These are phyloP conservation scores for Trichophyton simii DNA, from an alignment of 2,329 filamentous ascomycete species.

Conservation along the genomic window DNA sequence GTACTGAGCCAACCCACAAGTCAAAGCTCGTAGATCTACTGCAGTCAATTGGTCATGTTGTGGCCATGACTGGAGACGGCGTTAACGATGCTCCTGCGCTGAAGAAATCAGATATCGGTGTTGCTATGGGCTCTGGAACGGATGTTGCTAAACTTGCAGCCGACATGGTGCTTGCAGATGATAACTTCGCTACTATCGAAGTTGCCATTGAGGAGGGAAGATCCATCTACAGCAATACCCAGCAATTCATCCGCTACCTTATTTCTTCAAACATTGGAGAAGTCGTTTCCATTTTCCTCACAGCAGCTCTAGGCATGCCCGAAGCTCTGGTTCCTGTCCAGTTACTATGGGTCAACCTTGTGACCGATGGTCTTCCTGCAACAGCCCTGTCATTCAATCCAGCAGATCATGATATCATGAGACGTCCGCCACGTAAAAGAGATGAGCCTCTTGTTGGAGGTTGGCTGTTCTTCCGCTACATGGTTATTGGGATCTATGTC, in stretches of 20 bases:
- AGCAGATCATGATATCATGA: conserved; percentile 97
- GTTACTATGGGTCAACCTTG: conserved; percentile 95
- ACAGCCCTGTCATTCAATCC: conserved; percentile 97
- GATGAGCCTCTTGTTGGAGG: conserved; percentile 86
- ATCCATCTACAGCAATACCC: conserved; percentile 99
- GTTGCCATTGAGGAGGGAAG: conserved; percentile 91
- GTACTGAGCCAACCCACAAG: conserved; percentile 92
- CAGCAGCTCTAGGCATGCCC: conserved; percentile 90
- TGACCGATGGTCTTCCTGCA: conserved; percentile 91
- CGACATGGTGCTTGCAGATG: conserved; percentile 96
- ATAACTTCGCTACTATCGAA: conserved; percentile 98
- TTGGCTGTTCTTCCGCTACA: conserved; percentile 95
- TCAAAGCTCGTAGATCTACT: conserved; percentile 95
- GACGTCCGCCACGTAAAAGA: conserved; percentile 74
- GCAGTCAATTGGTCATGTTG: conserved; percentile 82
- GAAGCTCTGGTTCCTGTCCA: conserved; percentile 95
- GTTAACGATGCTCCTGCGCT: conserved; percentile 96
- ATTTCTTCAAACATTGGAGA: conserved; percentile 99
- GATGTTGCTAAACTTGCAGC: conserved; percentile 93
- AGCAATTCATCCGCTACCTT: conserved; percentile 97
- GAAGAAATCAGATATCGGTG: conserved; percentile 97
- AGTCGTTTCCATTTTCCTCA: conserved; percentile 97
- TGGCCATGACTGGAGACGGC: conserved; percentile 97
- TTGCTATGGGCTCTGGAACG: conserved; percentile 96
- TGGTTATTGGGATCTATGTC: conserved; percentile 91